Conservation (phyloP, 805 yeast genomes). For the Starmerella asiatica region DNA sequence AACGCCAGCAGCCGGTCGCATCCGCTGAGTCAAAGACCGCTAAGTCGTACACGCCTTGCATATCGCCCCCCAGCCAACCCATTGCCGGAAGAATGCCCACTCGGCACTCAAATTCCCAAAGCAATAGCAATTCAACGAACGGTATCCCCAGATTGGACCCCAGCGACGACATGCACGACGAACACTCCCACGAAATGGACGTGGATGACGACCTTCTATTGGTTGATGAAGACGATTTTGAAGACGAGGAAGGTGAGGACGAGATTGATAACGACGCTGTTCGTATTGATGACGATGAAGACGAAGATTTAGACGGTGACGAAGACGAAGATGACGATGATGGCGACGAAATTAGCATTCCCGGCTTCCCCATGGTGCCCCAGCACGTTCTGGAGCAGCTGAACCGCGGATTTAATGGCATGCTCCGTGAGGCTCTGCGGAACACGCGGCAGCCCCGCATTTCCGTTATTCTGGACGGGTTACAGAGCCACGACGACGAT, state of each 20-base stretch:
- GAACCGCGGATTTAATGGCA: neutral
- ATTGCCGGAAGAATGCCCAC: too few relatives aligned
- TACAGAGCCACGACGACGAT: constrained; percentile 7
- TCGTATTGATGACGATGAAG: constrained; percentile 8
- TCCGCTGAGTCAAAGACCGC: too few relatives aligned
- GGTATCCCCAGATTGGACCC: too few relatives aligned
- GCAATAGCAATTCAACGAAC: too few relatives aligned
- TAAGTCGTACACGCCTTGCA: too few relatives aligned
- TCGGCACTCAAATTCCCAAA: too few relatives aligned
- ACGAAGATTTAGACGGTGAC: constrained; percentile 21
- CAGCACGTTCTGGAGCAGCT: neutral
- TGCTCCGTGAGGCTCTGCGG: neutral
- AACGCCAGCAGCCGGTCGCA: too few relatives aligned
- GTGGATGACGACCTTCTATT: constrained; percentile 4
- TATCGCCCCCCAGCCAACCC: too few relatives aligned
- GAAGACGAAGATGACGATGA: constrained; percentile 22
- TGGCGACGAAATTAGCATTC: constrained; percentile 8
- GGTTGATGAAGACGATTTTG: constrained; percentile 9
- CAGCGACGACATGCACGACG: constrained; percentile 4
- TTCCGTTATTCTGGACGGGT: constrained; percentile 19
- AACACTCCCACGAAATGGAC: constrained; percentile 1
- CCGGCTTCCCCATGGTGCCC: neutral
- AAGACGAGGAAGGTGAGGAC: constrained; percentile 13
- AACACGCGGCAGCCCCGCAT: constrained; percentile 11
- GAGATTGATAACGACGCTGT: constrained; percentile 14